Evolutionary conservation across 371 early-diverging fungal species (phyloP).

Genomic region (Syncephalastrum contaminatum): DNA sequence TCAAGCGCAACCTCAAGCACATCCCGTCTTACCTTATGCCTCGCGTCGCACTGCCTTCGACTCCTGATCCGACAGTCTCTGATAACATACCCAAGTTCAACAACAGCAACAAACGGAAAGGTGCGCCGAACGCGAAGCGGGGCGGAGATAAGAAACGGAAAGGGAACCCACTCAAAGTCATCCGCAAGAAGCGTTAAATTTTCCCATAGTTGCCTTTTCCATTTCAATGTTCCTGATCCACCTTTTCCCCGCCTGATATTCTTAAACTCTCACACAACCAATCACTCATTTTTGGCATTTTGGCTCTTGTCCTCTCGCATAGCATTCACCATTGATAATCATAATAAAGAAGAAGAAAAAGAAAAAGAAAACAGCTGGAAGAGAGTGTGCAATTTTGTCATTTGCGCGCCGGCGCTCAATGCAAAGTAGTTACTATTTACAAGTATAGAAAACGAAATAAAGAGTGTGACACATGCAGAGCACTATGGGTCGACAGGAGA

Average conservation of each 20-base stretch:
- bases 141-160: conserved; percentile 46
- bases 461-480: no score
- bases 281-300: not conserved
- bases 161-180: conserved; percentile 53
- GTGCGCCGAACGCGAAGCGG: not conserved
- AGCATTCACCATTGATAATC: not conserved
- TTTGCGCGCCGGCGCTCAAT: no score
- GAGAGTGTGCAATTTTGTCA: no score
- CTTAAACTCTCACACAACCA: no score
- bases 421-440: no score
- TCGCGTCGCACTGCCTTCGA: conserved; percentile 52
- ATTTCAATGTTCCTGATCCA: not conserved
- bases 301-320: not conserved
- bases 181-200: conserved; percentile 15
- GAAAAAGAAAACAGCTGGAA: not conserved
- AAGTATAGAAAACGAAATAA: no score
- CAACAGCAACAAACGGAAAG: conserved; percentile 27
- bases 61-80: conserved; percentile 8
- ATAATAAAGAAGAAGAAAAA: not conserved
- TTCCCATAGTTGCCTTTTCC: conserved; percentile 1
- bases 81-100: conserved; percentile 29
- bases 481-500: not conserved
- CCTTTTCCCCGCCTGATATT: not conserved
- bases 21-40: conserved; percentile 91
- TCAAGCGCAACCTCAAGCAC: conserved; percentile 87